phyloP scores from a whole-genome alignment of 2,329 filamentous ascomycete species.

The Botrytis squamosa region DNA sequence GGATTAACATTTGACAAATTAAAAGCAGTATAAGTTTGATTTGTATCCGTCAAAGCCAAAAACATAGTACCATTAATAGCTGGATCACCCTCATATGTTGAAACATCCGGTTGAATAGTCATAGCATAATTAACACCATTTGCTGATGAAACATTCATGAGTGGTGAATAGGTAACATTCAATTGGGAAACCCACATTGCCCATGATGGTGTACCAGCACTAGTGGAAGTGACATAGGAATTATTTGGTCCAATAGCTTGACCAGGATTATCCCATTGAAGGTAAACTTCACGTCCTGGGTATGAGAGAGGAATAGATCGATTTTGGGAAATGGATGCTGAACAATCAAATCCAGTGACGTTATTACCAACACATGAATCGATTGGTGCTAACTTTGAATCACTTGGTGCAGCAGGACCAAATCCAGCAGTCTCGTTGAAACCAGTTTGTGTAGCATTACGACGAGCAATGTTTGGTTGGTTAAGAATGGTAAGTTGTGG shows the following conservation, averaged over 20 bases:
- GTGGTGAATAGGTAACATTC: constrained; percentile 67
- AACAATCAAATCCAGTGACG: constrained; percentile 55
- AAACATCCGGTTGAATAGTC: constrained; percentile 70
- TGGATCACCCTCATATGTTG: constrained; percentile 58
- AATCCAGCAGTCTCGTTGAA: constrained; percentile 64
- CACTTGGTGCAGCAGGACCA: constrained; percentile 41
- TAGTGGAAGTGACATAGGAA: constrained; percentile 68
- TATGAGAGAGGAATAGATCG: constrained; percentile 69
- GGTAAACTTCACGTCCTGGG: constrained; percentile 67
- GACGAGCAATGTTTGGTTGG: constrained; percentile 70
- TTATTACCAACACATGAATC: constrained; percentile 59
- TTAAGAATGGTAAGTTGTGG: constrained; percentile 70
- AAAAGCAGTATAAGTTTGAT: constrained; percentile 71
- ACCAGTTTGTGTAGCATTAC: constrained; percentile 60
- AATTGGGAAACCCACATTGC: constrained; percentile 78
- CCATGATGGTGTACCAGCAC: constrained; percentile 59
- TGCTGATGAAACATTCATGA: constrained; percentile 50
- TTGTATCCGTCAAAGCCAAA: constrained; percentile 68
- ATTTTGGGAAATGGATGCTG: constrained; percentile 66
- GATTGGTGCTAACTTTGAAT: constrained; percentile 41
- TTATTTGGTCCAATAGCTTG: constrained; percentile 74
- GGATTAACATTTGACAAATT: constrained; percentile 73
- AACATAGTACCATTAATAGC: constrained; percentile 78
- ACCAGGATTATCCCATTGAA: constrained; percentile 72
- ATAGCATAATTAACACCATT: constrained; percentile 40